Conservation (phyloP, 306 rosid species). For the Vigna angularis region DNA sequence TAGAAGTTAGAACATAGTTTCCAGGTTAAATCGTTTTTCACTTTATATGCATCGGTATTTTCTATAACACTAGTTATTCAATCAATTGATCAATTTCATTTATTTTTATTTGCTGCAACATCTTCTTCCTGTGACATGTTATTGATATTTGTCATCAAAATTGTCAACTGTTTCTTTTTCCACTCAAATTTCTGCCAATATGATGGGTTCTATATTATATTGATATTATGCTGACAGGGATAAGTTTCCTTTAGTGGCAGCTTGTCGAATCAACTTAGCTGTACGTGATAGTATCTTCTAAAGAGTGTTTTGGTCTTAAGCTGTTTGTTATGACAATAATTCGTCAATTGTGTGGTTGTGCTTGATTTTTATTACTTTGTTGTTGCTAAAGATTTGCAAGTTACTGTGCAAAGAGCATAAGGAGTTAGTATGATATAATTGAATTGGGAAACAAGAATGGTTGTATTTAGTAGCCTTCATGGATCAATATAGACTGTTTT, state of each 20-base stretch:
- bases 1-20: conserved; percentile 27
- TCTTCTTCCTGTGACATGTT: conserved; percentile 20
- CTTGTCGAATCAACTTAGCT: conserved; percentile 1
- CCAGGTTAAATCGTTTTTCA: conserved; percentile 22
- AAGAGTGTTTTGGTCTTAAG: conserved; percentile 15
- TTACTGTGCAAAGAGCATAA: conserved; percentile 1
- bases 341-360: not conserved
- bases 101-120: conserved; percentile 28
- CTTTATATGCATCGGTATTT: not conserved
- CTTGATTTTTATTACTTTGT: conserved; percentile 11
- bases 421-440: not conserved
- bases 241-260: conserved; percentile 13
- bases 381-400: conserved; percentile 14
- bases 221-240: not conserved
- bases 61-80: not conserved
- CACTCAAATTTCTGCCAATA: not conserved
- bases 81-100: conserved; percentile 12
- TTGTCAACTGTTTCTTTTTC: not conserved
- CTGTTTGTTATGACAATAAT: conserved; percentile 11
- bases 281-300: conserved; percentile 2
- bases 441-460: conserved; percentile 22
- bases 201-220: conserved; percentile 4
- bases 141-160: not conserved
- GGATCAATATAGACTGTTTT: not conserved
- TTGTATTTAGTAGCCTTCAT: not conserved